phyloP scores from a whole-genome alignment of 2,329 filamentous ascomycete species.

The Tolypocladium ovalisporum region DNA sequence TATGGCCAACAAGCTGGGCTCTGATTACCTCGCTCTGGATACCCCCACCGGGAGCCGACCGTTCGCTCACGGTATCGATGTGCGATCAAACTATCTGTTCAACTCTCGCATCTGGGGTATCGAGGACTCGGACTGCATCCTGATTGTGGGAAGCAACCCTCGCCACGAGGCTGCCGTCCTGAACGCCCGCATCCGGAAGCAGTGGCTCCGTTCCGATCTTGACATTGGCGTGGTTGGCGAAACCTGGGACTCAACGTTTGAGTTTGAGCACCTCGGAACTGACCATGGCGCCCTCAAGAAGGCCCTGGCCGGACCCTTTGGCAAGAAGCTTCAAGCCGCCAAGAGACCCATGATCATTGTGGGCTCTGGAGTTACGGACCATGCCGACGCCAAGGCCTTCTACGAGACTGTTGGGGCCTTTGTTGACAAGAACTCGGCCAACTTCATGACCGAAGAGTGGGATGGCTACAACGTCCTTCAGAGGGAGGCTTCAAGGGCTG shows the following conservation, averaged over 20 bases:
- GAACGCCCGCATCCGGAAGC: slow-evolving; percentile 94
- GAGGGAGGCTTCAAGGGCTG: slow-evolving; percentile 80
- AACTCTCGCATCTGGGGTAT: slow-evolving; percentile 92
- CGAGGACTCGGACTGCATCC: slow-evolving; percentile 84
- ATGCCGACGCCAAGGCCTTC: slow-evolving; percentile 81
- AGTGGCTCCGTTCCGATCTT: slow-evolving; percentile 91
- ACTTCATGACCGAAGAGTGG: slow-evolving; percentile 85
- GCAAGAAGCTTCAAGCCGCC: slow-evolving; percentile 79
- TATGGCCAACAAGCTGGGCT: slow-evolving; percentile 89
- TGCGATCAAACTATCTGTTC: slow-evolving; percentile 91
- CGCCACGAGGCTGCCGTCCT: slow-evolving; percentile 90
- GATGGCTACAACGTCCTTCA: slow-evolving; percentile 97
- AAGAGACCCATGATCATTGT: slow-evolving; percentile 96
- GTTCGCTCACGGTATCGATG: slow-evolving; percentile 82
- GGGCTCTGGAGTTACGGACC: slow-evolving; percentile 84
- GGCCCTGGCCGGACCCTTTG: slow-evolving; percentile 75
- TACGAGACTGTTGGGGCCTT: slow-evolving; percentile 86
- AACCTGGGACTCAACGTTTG: slow-evolving; percentile 86
- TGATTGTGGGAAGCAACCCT: slow-evolving; percentile 90
- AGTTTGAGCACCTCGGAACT: slow-evolving; percentile 80
- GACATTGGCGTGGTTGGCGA: slow-evolving; percentile 88
- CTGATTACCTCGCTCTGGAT: slow-evolving; percentile 90
- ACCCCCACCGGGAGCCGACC: slow-evolving; percentile 75
- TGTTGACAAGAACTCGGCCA: slow-evolving; percentile 83
- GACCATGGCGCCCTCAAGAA: slow-evolving; percentile 74